phyloP scores from a whole-genome alignment of 495 filamentous ascomycete species.

The Friedmanniomyces simplex region DNA sequence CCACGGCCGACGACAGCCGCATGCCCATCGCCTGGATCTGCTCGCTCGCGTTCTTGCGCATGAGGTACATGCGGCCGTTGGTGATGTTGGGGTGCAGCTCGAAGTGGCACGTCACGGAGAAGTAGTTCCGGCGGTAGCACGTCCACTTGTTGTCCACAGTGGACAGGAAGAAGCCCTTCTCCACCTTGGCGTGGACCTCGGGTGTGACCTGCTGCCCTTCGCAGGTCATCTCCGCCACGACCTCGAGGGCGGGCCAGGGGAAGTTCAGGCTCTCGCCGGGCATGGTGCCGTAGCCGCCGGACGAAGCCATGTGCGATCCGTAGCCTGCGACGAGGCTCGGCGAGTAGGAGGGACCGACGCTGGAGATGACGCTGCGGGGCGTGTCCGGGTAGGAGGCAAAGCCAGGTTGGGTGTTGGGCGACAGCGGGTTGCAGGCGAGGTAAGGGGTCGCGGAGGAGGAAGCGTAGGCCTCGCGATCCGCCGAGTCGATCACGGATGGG shows the following conservation, averaged over 20 bases:
- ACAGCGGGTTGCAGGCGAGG: constrained; percentile 1
- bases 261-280: constrained; percentile 18
- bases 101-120: constrained; percentile 77
- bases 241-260: constrained; percentile 35
- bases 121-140: constrained; percentile 92
- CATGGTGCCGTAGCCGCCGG: neutral
- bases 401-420: constrained; percentile 17
- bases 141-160: constrained; percentile 80
- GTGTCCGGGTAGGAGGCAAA: constrained; percentile 27
- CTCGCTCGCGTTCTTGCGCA: constrained; percentile 34
- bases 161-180: constrained; percentile 84
- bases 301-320: constrained; percentile 10
- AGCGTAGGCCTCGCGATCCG: constrained; percentile 24
- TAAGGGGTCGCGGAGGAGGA: neutral
- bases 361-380: constrained; percentile 24
- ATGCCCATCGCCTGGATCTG: constrained; percentile 62
- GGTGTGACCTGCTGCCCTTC: constrained; percentile 54
- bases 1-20: constrained; percentile 79
- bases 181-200: constrained; percentile 75
- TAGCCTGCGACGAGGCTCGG: constrained; percentile 5
- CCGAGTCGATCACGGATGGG: constrained; percentile 21
- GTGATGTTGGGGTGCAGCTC: constrained; percentile 47
- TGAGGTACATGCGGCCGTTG: constrained; percentile 38
- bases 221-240: constrained; percentile 48
- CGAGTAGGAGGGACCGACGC: constrained; percentile 15